phyloP scores from a whole-genome alignment of 2,329 filamentous ascomycete species.

The Hirsutella thompsonii region DNA sequence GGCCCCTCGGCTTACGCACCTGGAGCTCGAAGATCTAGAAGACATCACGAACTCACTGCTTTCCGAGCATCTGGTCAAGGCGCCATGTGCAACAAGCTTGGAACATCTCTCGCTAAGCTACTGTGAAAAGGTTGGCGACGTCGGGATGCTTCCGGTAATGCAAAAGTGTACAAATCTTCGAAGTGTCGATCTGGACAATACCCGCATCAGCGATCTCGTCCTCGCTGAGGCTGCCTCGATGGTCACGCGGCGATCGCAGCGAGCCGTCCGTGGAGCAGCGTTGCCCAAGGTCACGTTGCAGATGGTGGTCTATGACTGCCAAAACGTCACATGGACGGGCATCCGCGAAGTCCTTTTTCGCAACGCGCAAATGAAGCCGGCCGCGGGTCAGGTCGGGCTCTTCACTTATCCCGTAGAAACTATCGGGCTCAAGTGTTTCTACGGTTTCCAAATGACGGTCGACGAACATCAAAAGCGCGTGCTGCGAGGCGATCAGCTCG shows the following conservation, averaged over 20 bases:
- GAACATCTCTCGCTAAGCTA: slow-evolving; percentile 80
- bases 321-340: slow-evolving; percentile 85
- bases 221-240: slow-evolving; percentile 76
- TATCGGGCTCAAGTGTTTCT: slow-evolving; percentile 84
- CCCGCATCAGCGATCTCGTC: slow-evolving; percentile 73
- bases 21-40: slow-evolving; percentile 80
- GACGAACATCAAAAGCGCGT: slow-evolving; percentile 88
- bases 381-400: slow-evolving; percentile 21
- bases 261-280: slow-evolving; percentile 23
- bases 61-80: slow-evolving; percentile 57
- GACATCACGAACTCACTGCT: slow-evolving; percentile 65
- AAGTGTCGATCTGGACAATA: slow-evolving; percentile 84
- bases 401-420: slow-evolving; percentile 61
- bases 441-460: slow-evolving; percentile 88
- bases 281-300: slow-evolving; percentile 51
- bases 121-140: slow-evolving; percentile 75
- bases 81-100: slow-evolving; percentile 59
- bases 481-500: slow-evolving; percentile 57
- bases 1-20: slow-evolving; percentile 64
- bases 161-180: slow-evolving; percentile 58
- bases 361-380: slow-evolving; percentile 61
- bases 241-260: slow-evolving; percentile 49
- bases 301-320: slow-evolving; percentile 82
- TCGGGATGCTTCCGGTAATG: slow-evolving; percentile 71
- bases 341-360: slow-evolving; percentile 75